Evolutionary conservation across 768 basidiomycete species (phyloP), one percentile per base, ranked within the genome.

Genomic region (Suillus ampliporus): DNA sequence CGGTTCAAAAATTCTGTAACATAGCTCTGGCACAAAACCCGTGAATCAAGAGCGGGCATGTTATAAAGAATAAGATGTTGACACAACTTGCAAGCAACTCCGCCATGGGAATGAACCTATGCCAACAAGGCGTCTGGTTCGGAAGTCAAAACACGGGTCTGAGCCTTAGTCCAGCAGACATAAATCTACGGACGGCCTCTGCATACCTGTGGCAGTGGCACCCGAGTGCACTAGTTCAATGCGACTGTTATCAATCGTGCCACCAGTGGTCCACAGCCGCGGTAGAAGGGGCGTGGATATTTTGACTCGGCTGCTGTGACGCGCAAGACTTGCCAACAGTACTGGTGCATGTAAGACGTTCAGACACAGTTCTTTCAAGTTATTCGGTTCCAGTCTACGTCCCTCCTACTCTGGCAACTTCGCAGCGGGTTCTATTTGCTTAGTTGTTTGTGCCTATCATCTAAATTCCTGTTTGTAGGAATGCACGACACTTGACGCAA

Each of bases 21-120:
- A 89, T 78, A 9, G 85, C 77, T 72, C 88, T 89, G 48, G 52
- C 17, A 48, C 34, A 15, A 51, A 23, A 38, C 44, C 51, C 40
- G 41, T 67, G n/a, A 63, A 51, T 57, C 11, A 50, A 50, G 56
- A 57, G 31, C 15, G 40, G 37, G 56, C 23, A 35, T 2, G 34
- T 56, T 28, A 3, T 11, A n/a, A 58, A 44, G 14, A 28, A 64
- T 41, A 46, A n/a, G 38, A 48, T 21, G 64, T 84, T 61, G 67
- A 89, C 89, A 89, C 83, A n/a, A n/a, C n/a, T n/a, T n/a, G n/a
- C n/a, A n/a, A 26, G 84, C 78, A 61, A 88, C 86, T 43, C 83
- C 89, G 15, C 89, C 89, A 21, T 90, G 74, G 1, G 89, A 89
- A 71, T 91, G 89, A n/a, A 0, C 88, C 89, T 19, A 91, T 80